Conservation (phyloP, 306 rosid genomes). For the Ormosia emarginata region DNA sequence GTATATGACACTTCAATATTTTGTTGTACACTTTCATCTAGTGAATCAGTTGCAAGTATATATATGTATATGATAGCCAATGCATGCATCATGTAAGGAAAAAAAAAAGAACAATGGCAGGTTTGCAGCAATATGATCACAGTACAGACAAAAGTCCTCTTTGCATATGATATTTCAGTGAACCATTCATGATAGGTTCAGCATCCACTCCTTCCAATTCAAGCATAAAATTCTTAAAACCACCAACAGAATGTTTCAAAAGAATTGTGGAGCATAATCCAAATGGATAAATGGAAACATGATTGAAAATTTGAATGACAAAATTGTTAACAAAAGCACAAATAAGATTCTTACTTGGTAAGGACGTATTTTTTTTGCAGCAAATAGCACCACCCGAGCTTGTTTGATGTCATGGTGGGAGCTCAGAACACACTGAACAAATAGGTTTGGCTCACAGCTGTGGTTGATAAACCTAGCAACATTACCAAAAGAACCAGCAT, state of each 20-base stretch:
- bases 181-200: background rate
- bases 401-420: background rate
- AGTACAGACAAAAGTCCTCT: background rate
- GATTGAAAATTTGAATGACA: background rate
- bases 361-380: background rate
- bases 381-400: slow-evolving; percentile 16
- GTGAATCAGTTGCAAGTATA: background rate
- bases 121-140: background rate
- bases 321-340: background rate
- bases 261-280: background rate
- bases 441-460: slow-evolving; percentile 22
- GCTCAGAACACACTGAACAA: background rate
- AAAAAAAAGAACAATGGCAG: background rate
- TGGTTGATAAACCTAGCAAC: slow-evolving; percentile 20
- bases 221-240: background rate
- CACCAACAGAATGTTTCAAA: background rate
- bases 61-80: background rate
- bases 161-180: background rate
- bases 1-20: background rate
- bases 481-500: slow-evolving; percentile 6
- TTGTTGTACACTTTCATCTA: background rate
- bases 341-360: background rate
- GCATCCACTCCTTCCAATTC: background rate
- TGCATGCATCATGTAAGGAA: background rate
- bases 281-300: background rate